These are phyloP conservation scores for Coemansia sp. DNA, from an alignment of 192 early-diverging fungal genomes.

Conservation along the genomic window DNA sequence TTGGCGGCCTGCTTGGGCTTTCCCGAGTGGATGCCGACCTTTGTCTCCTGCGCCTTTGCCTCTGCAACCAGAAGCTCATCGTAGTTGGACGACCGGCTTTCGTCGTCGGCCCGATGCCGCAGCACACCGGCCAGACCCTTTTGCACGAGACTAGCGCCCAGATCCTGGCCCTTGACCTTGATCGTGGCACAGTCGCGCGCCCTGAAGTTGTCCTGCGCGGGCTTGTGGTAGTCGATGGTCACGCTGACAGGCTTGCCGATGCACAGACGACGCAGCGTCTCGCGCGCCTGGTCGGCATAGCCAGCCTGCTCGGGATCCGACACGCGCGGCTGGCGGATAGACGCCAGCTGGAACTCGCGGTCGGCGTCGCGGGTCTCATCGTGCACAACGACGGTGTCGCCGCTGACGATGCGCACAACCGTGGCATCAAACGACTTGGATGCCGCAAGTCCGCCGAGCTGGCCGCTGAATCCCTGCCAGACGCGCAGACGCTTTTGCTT, in stretches of 20 bases:
- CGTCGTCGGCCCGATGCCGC: conserved; percentile 80
- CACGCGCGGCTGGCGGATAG: conserved; percentile 65
- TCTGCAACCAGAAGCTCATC: conserved; percentile 84
- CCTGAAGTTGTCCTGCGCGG: conserved; percentile 83
- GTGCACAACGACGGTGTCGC: conserved; percentile 61
- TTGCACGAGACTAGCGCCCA: conserved; percentile 62
- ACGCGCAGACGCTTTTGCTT: conserved; percentile 80
- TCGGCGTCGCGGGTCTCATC: conserved; percentile 46
- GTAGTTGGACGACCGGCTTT: conserved; percentile 82
- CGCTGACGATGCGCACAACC: conserved; percentile 61
- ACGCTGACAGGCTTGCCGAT: conserved; percentile 83
- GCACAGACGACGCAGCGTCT: conserved; percentile 80
- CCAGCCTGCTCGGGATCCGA: conserved; percentile 74
- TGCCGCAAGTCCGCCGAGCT: background rate
- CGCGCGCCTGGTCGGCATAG: conserved; percentile 85
- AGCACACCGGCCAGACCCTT: conserved; percentile 78
- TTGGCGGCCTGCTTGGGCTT: conserved; percentile 76
- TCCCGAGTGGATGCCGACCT: conserved; percentile 81
- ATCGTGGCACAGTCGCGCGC: conserved; percentile 87
- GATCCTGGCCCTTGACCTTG: conserved; percentile 60
- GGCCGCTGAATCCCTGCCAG: conserved; percentile 62
- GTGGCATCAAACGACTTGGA: conserved; percentile 52
- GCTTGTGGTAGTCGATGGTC: conserved; percentile 82
- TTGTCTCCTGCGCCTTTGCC: conserved; percentile 63
- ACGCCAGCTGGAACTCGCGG: conserved; percentile 61